Evolutionary conservation across 495 filamentous ascomycete genomes (phyloP).

Genomic region (Stereocaulon alpinum): DNA sequence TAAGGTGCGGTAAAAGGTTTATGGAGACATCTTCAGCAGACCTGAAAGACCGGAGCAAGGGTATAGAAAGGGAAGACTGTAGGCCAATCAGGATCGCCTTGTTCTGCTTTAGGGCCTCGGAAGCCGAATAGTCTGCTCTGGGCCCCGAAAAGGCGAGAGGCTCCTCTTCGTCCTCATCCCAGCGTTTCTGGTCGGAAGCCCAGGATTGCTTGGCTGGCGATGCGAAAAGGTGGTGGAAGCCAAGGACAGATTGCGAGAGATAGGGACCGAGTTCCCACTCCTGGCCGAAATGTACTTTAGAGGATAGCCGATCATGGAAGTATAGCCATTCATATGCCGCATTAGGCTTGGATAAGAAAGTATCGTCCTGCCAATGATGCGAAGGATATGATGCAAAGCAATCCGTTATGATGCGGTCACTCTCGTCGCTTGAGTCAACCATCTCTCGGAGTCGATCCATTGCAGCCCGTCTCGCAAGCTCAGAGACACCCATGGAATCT

Average conservation of each 20-base stretch:
- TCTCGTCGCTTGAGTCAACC: slow-evolving; percentile 79
- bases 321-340: slow-evolving; percentile 86
- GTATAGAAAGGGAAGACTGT: slow-evolving; percentile 45
- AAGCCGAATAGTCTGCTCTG: slow-evolving; percentile 65
- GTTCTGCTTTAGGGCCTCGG: slow-evolving; percentile 64
- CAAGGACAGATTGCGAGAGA: slow-evolving; percentile 71
- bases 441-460: slow-evolving; percentile 77
- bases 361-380: slow-evolving; percentile 86
- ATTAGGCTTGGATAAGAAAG: slow-evolving; percentile 76
- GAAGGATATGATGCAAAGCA: slow-evolving; percentile 77
- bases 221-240: slow-evolving; percentile 88
- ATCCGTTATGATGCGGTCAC: slow-evolving; percentile 73
- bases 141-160: slow-evolving; percentile 68
- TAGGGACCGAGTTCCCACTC: slow-evolving; percentile 86
- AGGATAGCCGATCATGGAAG: slow-evolving; percentile 78
- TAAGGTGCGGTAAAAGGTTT: slow-evolving; percentile 74
- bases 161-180: slow-evolving; percentile 44
- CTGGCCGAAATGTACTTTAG: slow-evolving; percentile 60
- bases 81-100: slow-evolving; percentile 43
- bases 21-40: slow-evolving; percentile 61
- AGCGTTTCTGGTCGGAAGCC: slow-evolving; percentile 12
- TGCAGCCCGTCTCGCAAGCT: slow-evolving; percentile 63
- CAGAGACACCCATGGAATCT: slow-evolving; percentile 48
- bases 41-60: slow-evolving; percentile 63
- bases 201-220: slow-evolving; percentile 27